phyloP scores from a whole-genome alignment of 257 asterid species.

The Buddleja alternifolia region DNA sequence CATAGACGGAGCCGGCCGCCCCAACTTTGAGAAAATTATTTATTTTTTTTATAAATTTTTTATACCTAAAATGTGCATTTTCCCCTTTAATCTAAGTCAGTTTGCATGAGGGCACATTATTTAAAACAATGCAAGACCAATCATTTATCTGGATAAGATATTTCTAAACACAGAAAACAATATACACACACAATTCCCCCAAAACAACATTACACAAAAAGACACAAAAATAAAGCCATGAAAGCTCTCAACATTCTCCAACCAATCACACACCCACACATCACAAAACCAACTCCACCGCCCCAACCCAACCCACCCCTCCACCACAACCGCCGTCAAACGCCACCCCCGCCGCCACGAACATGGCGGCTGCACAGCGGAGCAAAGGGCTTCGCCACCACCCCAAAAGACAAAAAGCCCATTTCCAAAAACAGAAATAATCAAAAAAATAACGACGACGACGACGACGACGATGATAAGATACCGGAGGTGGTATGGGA shows the following conservation, averaged over 20 bases:
- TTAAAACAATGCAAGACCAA: conserved; percentile 40
- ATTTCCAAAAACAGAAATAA: conserved; percentile 15
- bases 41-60: no score
- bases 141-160: conserved; percentile 53
- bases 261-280: conserved; percentile 33
- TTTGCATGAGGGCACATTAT: conserved; percentile 17
- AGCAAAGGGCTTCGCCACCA: conserved; percentile 64
- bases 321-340: conserved; percentile 26
- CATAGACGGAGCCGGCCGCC: no score
- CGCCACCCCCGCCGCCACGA: conserved; percentile 26
- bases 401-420: conserved; percentile 25
- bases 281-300: conserved; percentile 32
- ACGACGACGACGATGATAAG: conserved; percentile 50
- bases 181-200: not conserved
- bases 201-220: not conserved
- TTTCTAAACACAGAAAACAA: not conserved
- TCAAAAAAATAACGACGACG: not conserved
- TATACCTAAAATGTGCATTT: no score
- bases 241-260: conserved; percentile 46
- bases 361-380: conserved; percentile 55
- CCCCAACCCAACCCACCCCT: conserved; percentile 33
- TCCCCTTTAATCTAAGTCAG: not conserved
- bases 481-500: conserved; percentile 63
- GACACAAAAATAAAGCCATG: conserved; percentile 42
- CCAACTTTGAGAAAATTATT: no score